phyloP scores from a whole-genome alignment of 805 yeast genomes.

The Barnettozyma sp. region DNA sequence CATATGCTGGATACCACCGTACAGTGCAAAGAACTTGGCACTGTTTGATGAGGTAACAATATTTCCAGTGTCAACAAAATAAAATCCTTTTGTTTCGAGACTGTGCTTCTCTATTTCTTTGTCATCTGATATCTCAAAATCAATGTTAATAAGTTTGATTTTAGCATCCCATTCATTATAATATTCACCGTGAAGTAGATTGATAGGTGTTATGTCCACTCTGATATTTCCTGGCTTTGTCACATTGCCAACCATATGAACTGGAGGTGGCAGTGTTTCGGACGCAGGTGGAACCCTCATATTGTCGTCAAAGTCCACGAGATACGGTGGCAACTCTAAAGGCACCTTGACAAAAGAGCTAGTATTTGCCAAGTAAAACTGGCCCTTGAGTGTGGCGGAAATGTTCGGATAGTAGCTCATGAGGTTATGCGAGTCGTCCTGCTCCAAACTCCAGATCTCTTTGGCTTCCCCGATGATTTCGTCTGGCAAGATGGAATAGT shows the following conservation, averaged over 20 bases:
- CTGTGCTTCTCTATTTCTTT: conserved; percentile 43
- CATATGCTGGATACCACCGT: conserved; percentile 51
- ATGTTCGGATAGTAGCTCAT: conserved; percentile 36
- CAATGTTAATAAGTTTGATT: conserved; percentile 33
- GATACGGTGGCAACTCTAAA: conserved; percentile 18
- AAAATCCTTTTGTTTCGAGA: conserved; percentile 51
- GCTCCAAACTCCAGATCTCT: conserved; percentile 44
- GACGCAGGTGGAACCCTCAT: conserved; percentile 10
- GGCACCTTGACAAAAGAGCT: conserved; percentile 18
- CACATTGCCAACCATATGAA: conserved; percentile 26
- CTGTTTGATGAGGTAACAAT: conserved; percentile 51
- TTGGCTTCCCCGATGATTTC: conserved; percentile 41
- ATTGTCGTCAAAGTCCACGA: conserved; percentile 15
- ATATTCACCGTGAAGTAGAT: conserved; percentile 14
- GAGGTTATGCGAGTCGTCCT: conserved; percentile 9
- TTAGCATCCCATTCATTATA: conserved; percentile 32
- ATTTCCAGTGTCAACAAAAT: conserved; percentile 61
- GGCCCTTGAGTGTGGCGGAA: conserved; percentile 42
- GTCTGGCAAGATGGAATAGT: conserved; percentile 55
- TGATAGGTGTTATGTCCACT: conserved; percentile 17
- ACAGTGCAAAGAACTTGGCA: conserved; percentile 57
- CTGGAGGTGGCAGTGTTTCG: conserved; percentile 1
- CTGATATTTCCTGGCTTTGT: conserved; percentile 28
- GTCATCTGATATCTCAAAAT: conserved; percentile 33
- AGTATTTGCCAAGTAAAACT: conserved; percentile 25